Evolutionary conservation across 805 yeast species (phyloP).

Genomic region (Suhomyces emberorum): DNA sequence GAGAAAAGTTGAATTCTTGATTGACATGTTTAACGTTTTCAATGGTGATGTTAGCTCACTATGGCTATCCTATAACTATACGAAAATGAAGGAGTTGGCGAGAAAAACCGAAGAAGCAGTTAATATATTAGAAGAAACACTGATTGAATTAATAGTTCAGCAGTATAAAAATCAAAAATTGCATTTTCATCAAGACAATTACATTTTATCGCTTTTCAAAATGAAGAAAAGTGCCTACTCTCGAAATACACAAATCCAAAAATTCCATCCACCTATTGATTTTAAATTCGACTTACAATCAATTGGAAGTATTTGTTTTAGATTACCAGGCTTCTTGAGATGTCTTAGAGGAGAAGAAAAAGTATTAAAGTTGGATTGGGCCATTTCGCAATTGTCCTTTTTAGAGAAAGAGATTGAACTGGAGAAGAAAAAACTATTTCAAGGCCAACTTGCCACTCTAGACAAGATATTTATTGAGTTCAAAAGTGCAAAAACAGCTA

Average conservation of each 20-base stretch:
- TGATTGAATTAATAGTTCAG: too few relatives aligned
- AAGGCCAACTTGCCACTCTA: constrained; percentile 19
- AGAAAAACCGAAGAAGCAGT: constrained; percentile 24
- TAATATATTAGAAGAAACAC: constrained; percentile 25
- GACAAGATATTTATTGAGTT: constrained; percentile 64
- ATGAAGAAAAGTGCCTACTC: too few relatives aligned
- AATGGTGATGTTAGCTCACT: constrained; percentile 51
- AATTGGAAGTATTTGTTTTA: constrained; percentile 17
- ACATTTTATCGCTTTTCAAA: too few relatives aligned
- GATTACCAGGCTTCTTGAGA: constrained; percentile 30
- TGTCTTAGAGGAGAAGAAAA: constrained; percentile 18
- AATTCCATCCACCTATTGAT: too few relatives aligned
- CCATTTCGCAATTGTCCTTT: constrained; percentile 16
- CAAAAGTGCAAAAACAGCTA: constrained; percentile 52
- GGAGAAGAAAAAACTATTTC: constrained; percentile 14
- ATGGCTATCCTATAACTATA: constrained; percentile 52
- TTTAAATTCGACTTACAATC: too few relatives aligned
- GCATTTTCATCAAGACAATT: too few relatives aligned
- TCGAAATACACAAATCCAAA: too few relatives aligned
- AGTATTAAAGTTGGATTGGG: constrained; percentile 27
- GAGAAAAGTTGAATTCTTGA: constrained; percentile 23
- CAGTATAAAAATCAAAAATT: too few relatives aligned
- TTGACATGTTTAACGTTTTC: constrained; percentile 32
- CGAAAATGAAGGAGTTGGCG: constrained; percentile 16
- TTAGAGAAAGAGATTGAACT: constrained; percentile 15